phyloP scores from a whole-genome alignment of 2,329 filamentous ascomycete species.

The Paraphoma sp. region DNA sequence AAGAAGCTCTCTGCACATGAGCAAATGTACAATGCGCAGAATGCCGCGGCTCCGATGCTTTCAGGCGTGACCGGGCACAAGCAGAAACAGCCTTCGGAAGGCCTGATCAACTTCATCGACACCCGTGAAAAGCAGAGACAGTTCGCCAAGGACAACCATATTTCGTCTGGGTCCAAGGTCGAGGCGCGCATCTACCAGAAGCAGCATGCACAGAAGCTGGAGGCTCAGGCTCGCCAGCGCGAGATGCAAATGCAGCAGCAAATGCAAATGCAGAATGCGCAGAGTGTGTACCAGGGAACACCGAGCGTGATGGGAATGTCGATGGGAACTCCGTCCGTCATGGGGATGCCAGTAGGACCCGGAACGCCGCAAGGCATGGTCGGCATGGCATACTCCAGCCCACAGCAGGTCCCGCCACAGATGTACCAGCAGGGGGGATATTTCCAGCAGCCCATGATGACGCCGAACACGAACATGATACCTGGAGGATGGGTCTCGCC shows the following conservation, averaged over 20 bases:
- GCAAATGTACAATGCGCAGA: conserved; percentile 83
- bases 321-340: conserved; percentile 17
- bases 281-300: conserved; percentile 1
- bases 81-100: conserved; percentile 54
- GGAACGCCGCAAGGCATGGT: conserved; percentile 22
- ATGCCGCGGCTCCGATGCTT: conserved; percentile 80
- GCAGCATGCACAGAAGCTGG: conserved; percentile 41
- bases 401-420: conserved; percentile 30
- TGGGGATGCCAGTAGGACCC: conserved; percentile 22
- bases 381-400: conserved; percentile 37
- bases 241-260: conserved; percentile 26
- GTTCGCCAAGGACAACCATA: conserved; percentile 37
- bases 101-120: conserved; percentile 79
- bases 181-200: conserved; percentile 41
- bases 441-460: conserved; percentile 34
- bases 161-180: conserved; percentile 45
- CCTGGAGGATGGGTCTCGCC: conserved; percentile 38
- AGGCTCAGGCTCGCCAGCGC: conserved; percentile 14
- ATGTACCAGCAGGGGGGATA: conserved; percentile 41
- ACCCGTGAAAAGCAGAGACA: conserved; percentile 77
- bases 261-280: background rate
- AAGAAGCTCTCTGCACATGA: conserved; percentile 80
- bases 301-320: conserved; percentile 31
- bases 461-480: conserved; percentile 31
- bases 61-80: conserved; percentile 55